phyloP scores from a whole-genome alignment of 345 rosid genomes.

The Iberis pinnata region DNA sequence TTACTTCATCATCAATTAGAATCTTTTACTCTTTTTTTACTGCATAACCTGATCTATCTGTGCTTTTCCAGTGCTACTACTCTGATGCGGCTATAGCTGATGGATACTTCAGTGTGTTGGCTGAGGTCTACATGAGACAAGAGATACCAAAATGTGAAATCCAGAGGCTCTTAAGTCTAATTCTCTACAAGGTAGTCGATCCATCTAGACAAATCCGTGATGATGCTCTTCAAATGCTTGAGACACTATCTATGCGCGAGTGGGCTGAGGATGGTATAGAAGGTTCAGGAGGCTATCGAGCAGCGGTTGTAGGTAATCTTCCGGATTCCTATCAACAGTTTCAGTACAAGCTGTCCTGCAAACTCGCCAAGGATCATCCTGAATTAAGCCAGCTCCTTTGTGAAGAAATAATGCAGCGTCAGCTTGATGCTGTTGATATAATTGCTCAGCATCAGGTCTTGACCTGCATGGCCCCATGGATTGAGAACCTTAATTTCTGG shows the following conservation, averaged over 20 bases:
- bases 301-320: slow-evolving; percentile 97
- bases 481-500: slow-evolving; percentile 97
- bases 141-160: slow-evolving; percentile 96
- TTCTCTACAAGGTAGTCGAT: slow-evolving; percentile 96
- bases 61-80: neutral
- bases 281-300: slow-evolving; percentile 90
- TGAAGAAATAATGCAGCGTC: slow-evolving; percentile 98
- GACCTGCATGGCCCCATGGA: slow-evolving; percentile 99
- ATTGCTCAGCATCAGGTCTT: slow-evolving; percentile 99
- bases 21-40: too few relatives aligned
- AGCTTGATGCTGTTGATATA: slow-evolving; percentile 97
- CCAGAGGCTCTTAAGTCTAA: slow-evolving; percentile 90
- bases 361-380: slow-evolving; percentile 97
- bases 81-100: neutral
- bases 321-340: slow-evolving; percentile 99
- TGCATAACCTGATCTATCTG: neutral
- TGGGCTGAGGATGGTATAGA: slow-evolving; percentile 97
- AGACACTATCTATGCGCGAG: slow-evolving; percentile 93
- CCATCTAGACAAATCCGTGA: slow-evolving; percentile 97
- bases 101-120: neutral
- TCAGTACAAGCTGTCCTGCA: slow-evolving; percentile 92
- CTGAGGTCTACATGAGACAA: slow-evolving; percentile 87
- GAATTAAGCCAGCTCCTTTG: slow-evolving; percentile 93
- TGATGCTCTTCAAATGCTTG: slow-evolving; percentile 99
- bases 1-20: neutral